These are phyloP conservation scores for Globisporangium barbulae DNA, from an alignment of 352 stramenopile genomes.

Conservation along the genomic window DNA sequence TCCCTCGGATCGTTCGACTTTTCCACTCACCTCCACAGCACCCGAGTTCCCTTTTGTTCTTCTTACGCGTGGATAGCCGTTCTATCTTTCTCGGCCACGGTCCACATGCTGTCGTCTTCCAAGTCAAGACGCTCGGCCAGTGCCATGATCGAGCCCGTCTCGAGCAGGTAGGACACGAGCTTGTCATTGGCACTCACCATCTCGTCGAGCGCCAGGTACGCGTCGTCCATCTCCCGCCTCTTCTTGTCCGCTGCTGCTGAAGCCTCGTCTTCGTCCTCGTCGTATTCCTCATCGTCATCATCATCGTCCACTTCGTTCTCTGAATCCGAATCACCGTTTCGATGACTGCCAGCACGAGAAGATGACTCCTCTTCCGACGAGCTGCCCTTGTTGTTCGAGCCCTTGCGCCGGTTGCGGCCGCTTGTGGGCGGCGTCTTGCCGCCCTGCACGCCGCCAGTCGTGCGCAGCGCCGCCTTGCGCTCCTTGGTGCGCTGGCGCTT, in stretches of 20 bases:
- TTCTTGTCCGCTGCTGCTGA: conserved; percentile 21
- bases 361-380: conserved; percentile 49
- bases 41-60: neutral
- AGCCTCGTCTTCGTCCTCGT: conserved; percentile 39
- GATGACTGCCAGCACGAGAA: conserved; percentile 20
- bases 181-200: conserved; percentile 85
- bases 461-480: conserved; percentile 64
- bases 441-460: conserved; percentile 23
- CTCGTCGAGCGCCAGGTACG: conserved; percentile 62
- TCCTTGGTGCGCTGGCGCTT: conserved; percentile 83
- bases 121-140: conserved; percentile 76
- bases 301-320: conserved; percentile 52
- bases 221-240: conserved; percentile 14
- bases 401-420: conserved; percentile 18
- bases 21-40: neutral
- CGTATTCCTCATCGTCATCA: conserved; percentile 21
- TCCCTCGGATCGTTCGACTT: neutral
- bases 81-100: conserved; percentile 81
- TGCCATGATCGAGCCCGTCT: conserved; percentile 86
- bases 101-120: conserved; percentile 84
- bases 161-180: conserved; percentile 80
- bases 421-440: conserved; percentile 32
- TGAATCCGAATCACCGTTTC: conserved; percentile 51
- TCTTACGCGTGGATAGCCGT: conserved; percentile 72
- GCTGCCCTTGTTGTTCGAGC: conserved; percentile 38